Evolutionary conservation across 768 basidiomycete species (phyloP).

Genomic region (Suillus weaverae): DNA sequence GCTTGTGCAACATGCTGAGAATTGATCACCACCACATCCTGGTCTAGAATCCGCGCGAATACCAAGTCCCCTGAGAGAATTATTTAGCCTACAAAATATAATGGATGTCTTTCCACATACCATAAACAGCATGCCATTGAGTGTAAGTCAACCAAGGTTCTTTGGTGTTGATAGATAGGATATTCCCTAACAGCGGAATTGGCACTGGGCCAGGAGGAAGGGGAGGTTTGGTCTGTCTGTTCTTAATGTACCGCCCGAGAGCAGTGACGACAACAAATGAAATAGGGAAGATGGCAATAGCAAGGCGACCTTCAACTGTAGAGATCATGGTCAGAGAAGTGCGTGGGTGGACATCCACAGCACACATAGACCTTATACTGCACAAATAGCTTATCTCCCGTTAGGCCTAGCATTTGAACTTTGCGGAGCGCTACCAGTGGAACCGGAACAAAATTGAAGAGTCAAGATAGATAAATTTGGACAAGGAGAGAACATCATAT

Average conservation of each 20-base stretch:
- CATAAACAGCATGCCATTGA: conserved; percentile 5
- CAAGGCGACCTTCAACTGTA: background rate
- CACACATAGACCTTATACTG: background rate
- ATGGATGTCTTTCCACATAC: background rate
- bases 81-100: background rate
- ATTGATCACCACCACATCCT: conserved; percentile 1
- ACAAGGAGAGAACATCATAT: background rate
- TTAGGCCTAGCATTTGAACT: background rate
- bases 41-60: conserved; percentile 1
- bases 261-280: background rate
- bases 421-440: background rate
- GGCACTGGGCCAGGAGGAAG: conserved; percentile 50
- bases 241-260: conserved; percentile 2
- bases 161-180: conserved; percentile 3
- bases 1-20: background rate
- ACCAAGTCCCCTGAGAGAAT: background rate
- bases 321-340: background rate
- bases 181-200: conserved; percentile 32
- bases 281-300: background rate
- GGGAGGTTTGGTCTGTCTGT: background rate
- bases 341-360: background rate
- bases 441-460: background rate
- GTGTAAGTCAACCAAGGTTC: conserved; percentile 6
- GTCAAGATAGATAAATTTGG: background rate
- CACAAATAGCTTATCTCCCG: background rate